Evolutionary conservation across 2,329 filamentous ascomycete species (phyloP).

Genomic region (Colletotrichum godetiae): DNA sequence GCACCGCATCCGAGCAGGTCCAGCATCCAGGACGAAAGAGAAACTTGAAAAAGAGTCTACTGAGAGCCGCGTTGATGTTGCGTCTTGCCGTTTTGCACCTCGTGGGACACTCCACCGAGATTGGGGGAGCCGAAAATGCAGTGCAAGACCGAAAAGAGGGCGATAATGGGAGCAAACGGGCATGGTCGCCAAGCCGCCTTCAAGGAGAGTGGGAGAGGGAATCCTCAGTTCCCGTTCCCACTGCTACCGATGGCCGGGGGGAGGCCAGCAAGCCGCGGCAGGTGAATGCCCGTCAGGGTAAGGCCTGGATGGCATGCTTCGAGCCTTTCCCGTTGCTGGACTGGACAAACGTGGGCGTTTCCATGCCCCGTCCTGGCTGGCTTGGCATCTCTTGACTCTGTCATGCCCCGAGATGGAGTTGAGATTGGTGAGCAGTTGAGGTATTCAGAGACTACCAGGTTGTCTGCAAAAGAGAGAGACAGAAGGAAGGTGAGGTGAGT

Average conservation of each 20-base stretch:
- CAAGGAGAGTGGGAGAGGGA: not conserved
- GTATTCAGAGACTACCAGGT: not conserved
- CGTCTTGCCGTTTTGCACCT: not conserved
- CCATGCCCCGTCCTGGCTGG: not conserved
- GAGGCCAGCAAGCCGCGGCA: not conserved
- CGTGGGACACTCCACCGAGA: not conserved
- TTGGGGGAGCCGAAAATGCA: not conserved
- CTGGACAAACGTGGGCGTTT: conserved; percentile 7
- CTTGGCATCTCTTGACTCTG: not conserved
- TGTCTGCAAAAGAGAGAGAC: not conserved
- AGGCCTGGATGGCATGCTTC: not conserved
- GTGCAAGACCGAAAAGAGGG: not conserved
- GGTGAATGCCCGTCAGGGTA: not conserved
- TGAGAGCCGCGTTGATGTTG: not conserved
- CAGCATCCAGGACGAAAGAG: not conserved
- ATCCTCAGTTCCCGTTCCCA: not conserved
- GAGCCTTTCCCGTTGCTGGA: not conserved
- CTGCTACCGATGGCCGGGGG: not conserved
- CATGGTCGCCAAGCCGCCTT: not conserved
- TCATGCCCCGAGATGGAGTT: not conserved
- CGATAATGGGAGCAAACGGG: not conserved
- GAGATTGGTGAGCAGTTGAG: too few relatives aligned
- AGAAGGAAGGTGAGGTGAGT: not conserved
- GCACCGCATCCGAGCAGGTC: not conserved
- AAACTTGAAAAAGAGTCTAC: not conserved